These are phyloP conservation scores for Tardiomyces digboiensis DNA, from an alignment of 1,139 yeast genomes.

Conservation along the genomic window DNA sequence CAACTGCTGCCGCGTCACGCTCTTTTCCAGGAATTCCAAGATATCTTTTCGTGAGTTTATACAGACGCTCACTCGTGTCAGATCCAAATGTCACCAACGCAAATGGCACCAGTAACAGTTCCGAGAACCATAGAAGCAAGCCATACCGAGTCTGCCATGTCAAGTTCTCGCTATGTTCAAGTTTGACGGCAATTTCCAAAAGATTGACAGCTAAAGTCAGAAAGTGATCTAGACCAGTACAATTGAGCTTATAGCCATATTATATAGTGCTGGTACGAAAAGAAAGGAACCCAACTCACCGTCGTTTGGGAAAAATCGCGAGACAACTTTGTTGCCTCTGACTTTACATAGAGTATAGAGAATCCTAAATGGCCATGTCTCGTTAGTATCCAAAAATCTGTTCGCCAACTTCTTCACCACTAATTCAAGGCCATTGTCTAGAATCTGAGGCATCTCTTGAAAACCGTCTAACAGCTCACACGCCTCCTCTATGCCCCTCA, in stretches of 20 bases:
- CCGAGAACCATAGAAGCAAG: constrained; percentile 64
- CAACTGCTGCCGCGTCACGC: constrained; percentile 35
- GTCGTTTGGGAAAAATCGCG: constrained; percentile 52
- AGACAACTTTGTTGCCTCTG: constrained; percentile 52
- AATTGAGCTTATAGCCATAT: no score
- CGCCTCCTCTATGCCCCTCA: constrained; percentile 3
- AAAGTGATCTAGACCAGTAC: no score
- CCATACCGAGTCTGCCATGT: constrained; percentile 51
- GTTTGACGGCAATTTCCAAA: not conserved
- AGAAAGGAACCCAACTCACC: constrained; percentile 40
- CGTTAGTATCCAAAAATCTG: constrained; percentile 5
- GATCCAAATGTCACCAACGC: constrained; percentile 36
- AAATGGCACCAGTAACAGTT: constrained; percentile 65
- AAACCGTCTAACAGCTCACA: constrained; percentile 17
- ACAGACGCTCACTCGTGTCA: constrained; percentile 30
- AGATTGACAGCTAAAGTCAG: not conserved
- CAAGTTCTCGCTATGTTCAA: constrained; percentile 11
- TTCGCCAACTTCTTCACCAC: constrained; percentile 12
- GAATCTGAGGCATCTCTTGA: constrained; percentile 28
- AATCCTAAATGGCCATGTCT: constrained; percentile 7
- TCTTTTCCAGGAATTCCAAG: constrained; percentile 39
- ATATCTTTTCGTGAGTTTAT: constrained; percentile 25
- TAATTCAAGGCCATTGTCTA: constrained; percentile 22
- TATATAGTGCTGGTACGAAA: no score
- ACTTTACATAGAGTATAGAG: constrained; percentile 56